Base-by-base conservation (phyloP, 495 filamentous ascomycete species). In the Elasticomyces elasticus region DNA sequence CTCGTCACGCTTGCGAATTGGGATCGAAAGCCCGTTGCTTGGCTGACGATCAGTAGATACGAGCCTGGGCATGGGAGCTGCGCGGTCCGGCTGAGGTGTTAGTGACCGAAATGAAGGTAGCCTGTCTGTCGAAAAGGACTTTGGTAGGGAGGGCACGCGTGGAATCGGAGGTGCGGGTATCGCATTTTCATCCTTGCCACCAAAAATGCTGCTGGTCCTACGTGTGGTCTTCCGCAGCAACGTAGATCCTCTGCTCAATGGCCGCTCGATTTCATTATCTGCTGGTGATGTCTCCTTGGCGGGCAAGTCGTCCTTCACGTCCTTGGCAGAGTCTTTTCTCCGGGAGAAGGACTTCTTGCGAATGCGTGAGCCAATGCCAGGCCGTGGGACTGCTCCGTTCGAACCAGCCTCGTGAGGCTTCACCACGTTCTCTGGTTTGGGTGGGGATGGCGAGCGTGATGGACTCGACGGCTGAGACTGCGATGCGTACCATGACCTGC, bases 1-100 rank as follows among this genome's bases (percentile, higher is more conserved):
- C 54, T 91, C 87, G 66, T 98, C 92, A 62, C 84, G 84, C 55
- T 79, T 83, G 30, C 78, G 71, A 17, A 71, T 64, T 1, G 54
- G 54, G 26, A 51, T 47, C 15, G 44, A n/a, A 6, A 50, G 11
- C 6, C 56, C 56, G 43, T 24, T 33, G 51, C 27, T 80, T 76
- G 40, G 56, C 44, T 44, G 43, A 60, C 55, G 52, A 19, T 70
- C 72, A 26, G 68, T 66, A 13, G 73, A 71, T 35, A 70, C 52
- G 26, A 70, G 60, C 40, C 73, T 76, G 1, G 78, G 77, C 56
- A 81, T 66, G 12, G 73, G 74, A 12, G 79, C 77, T 40, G 78
- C 54, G 54, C 40, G 68, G 19, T 74, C 69, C 43, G 76, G 55
- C 52, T 74, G 64, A 54, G 75, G 65, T 54, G 73, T 65, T 55